phyloP scores from a whole-genome alignment of 129 eudicot species.

The Centella asiatica region DNA sequence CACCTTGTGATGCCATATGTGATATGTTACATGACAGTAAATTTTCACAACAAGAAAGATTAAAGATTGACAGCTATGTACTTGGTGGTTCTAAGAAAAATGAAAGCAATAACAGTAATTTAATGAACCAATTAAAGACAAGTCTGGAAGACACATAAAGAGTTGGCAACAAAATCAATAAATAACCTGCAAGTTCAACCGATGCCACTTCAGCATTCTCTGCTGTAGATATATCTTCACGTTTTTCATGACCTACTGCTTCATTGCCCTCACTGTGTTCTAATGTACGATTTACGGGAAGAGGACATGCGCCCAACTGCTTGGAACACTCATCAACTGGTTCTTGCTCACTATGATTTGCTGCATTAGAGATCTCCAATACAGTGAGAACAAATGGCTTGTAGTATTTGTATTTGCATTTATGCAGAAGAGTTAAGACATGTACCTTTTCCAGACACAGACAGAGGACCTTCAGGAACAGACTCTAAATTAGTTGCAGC shows the following conservation, averaged over 20 bases:
- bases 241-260: constrained; percentile 15
- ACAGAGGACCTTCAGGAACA: constrained; percentile 17
- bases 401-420: constrained; percentile 2
- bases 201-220: constrained; percentile 21
- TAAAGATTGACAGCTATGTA: no score
- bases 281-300: constrained; percentile 11
- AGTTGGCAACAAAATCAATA: background rate
- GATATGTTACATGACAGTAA: no score
- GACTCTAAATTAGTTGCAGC: constrained; percentile 18
- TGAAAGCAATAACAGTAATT: background rate
- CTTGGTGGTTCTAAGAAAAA: no score
- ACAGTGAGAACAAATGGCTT: constrained; percentile 5
- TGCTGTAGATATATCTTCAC: constrained; percentile 13
- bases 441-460: constrained; percentile 21
- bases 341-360: constrained; percentile 1
- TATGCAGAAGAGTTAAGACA: constrained; percentile 15
- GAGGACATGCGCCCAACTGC: constrained; percentile 23
- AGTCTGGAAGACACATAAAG: background rate
- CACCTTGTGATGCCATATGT: no score
- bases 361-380: constrained; percentile 13
- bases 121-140: background rate
- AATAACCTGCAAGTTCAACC: constrained; percentile 38
- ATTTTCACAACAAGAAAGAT: no score
- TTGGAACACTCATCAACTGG: constrained; percentile 15
- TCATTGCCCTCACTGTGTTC: constrained; percentile 23